These are phyloP conservation scores for Tulasnella sp. DNA, from an alignment of 768 basidiomycete genomes.

Conservation along the genomic window DNA sequence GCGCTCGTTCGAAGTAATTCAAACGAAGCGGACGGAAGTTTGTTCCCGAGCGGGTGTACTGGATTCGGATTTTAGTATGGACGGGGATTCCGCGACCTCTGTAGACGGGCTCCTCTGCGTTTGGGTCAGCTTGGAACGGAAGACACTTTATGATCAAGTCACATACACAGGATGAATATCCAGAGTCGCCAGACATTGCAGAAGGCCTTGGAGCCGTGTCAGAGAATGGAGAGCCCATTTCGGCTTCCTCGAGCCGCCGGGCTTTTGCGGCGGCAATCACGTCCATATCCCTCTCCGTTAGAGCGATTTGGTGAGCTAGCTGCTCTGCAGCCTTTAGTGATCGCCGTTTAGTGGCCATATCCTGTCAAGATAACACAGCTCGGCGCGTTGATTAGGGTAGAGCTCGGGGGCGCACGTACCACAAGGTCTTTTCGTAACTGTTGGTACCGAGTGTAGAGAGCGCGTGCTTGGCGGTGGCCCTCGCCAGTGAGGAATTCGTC, in stretches of 20 bases:
- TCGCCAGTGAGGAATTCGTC: not conserved
- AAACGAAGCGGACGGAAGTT: not conserved
- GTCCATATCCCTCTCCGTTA: not conserved
- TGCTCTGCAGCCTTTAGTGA: not conserved
- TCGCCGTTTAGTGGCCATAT: slow-evolving; percentile 1
- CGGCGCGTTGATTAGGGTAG: not conserved
- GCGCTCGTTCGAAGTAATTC: not conserved
- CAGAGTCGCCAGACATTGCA: not conserved
- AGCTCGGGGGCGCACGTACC: not conserved
- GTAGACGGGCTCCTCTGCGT: not conserved
- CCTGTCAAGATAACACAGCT: not conserved
- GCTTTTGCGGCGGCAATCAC: not conserved
- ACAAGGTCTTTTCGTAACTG: not conserved
- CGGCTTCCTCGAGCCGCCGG: not conserved
- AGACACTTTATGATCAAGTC: not conserved
- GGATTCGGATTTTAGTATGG: not conserved
- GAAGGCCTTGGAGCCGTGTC: not conserved
- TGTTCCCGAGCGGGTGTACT: not conserved
- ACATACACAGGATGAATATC: not conserved
- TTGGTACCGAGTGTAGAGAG: not conserved
- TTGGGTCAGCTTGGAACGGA: not conserved
- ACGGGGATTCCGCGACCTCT: not conserved
- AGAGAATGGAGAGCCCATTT: not conserved
- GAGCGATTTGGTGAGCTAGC: not conserved
- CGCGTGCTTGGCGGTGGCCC: not conserved